Evolutionary conservation across 192 early-diverging fungal species (phyloP).

Genomic region (Gonapodya sp.): DNA sequence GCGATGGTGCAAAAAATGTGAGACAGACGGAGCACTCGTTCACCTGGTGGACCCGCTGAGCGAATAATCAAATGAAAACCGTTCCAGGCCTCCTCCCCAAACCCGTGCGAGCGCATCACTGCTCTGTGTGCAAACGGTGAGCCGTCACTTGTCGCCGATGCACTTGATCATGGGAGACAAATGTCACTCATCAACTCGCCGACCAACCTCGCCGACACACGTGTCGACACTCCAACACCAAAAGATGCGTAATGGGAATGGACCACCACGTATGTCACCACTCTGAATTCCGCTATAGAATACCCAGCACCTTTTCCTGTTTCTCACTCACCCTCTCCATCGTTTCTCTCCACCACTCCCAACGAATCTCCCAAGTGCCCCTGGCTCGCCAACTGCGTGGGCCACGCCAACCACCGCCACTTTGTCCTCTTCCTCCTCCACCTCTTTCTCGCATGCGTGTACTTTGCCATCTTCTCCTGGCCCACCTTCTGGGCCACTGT

Average conservation of each 20-base stretch:
- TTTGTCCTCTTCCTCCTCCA: slow-evolving; percentile 6
- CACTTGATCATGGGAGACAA: too few relatives aligned
- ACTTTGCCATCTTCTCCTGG: slow-evolving; percentile 1
- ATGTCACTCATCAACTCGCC: neutral
- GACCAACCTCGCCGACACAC: neutral
- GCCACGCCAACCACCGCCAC: slow-evolving; percentile 10
- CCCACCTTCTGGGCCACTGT: neutral
- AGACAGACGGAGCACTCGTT: neutral
- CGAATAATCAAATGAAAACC: neutral
- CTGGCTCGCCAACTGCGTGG: slow-evolving; percentile 12
- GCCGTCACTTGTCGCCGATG: too few relatives aligned
- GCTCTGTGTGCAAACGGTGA: slow-evolving; percentile 6
- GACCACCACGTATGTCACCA: slow-evolving; percentile 9
- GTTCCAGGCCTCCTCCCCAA: neutral
- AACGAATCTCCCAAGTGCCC: neutral
- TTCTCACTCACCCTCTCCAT: neutral
- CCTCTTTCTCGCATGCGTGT: neutral
- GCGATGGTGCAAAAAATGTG: slow-evolving; percentile 8
- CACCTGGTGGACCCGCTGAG: neutral
- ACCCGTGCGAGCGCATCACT: slow-evolving; percentile 3
- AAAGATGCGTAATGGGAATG: neutral
- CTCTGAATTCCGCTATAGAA: neutral
- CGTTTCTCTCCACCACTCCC: neutral
- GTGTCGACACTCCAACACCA: neutral
- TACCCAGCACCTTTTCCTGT: neutral